A percentile compares a stretch with the other conserved stretches of the same genome.
Evolutionary conservation across 23 red algal species (phyloP).

Genomic region (Pyropia haitanensis): DNA sequence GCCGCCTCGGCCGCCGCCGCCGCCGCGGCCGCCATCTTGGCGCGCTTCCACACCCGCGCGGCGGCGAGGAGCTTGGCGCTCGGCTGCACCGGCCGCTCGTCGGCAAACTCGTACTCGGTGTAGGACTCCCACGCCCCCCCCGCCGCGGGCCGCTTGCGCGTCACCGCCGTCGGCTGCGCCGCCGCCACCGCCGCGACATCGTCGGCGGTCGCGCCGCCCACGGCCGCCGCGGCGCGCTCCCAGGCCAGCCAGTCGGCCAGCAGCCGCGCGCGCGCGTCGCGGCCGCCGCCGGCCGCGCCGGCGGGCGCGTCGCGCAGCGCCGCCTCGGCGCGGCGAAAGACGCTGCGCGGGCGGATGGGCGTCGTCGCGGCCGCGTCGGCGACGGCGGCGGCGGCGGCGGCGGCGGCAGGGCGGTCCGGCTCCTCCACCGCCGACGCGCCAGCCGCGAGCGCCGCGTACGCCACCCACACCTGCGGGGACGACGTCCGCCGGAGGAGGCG

Average conservation of each 20-base stretch:
- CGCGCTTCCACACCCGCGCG: constrained; percentile 40
- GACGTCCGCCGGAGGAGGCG: background rate
- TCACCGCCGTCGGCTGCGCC: constrained; percentile 16
- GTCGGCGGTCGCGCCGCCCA: background rate
- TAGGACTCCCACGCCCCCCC: constrained; percentile 36
- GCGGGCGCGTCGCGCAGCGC: background rate
- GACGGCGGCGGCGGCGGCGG: background rate
- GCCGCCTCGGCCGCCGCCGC: no score
- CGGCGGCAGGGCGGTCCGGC: background rate
- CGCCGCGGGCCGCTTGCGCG: background rate
- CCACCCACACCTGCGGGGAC: constrained; percentile 18
- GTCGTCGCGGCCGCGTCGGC: constrained; percentile 4
- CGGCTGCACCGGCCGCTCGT: constrained; percentile 17
- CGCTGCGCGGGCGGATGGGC: no score
- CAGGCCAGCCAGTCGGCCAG: constrained; percentile 25
- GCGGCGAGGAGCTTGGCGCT: constrained; percentile 38
- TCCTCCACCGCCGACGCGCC: constrained; percentile 3
- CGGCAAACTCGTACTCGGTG: constrained; percentile 22
- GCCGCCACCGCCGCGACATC: constrained; percentile 12
- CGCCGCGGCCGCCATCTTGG: background rate
- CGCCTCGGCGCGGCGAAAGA: constrained; percentile 5
- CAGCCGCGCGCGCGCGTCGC: constrained; percentile 5
- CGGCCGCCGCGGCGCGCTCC: background rate
- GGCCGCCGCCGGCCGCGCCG: background rate
- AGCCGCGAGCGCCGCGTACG: constrained; percentile 9